phyloP scores from a whole-genome alignment of 2,329 filamentous ascomycete species.

The Colletotrichum acutatum region DNA sequence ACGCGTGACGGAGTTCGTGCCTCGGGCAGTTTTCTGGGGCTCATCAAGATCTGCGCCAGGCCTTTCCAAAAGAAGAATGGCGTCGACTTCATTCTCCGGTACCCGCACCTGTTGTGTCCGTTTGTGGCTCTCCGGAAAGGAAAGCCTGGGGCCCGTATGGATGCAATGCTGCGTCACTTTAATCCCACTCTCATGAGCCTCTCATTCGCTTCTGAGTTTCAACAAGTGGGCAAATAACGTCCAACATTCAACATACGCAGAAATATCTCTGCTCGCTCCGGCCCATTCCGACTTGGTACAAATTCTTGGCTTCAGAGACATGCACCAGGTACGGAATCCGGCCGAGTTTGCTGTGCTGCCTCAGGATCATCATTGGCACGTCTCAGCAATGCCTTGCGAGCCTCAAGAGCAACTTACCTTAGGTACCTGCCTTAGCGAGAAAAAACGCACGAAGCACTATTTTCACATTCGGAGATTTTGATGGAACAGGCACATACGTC shows the following conservation, averaged over 20 bases:
- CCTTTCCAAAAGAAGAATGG: background rate
- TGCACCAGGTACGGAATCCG: background rate
- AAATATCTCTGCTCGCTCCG: background rate
- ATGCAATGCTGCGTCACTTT: background rate
- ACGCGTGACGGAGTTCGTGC: background rate
- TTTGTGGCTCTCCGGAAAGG: constrained; percentile 3
- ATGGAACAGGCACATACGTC: no score
- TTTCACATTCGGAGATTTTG: no score
- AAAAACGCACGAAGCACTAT: no score
- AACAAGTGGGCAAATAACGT: background rate
- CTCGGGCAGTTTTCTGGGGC: constrained; percentile 21
- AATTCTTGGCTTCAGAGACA: background rate
- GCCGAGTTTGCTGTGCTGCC: background rate
- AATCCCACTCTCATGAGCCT: background rate
- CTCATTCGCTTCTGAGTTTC: background rate
- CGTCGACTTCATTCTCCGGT: background rate
- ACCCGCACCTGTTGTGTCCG: constrained; percentile 11
- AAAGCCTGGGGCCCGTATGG: background rate
- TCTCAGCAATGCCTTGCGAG: background rate
- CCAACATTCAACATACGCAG: background rate
- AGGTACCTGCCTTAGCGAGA: no score
- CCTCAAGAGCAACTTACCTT: no score
- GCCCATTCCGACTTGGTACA: background rate
- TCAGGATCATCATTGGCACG: background rate
- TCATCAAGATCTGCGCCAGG: background rate